phyloP scores from a whole-genome alignment of 2,329 filamentous ascomycete species.

The Fonsecaea erecta region DNA sequence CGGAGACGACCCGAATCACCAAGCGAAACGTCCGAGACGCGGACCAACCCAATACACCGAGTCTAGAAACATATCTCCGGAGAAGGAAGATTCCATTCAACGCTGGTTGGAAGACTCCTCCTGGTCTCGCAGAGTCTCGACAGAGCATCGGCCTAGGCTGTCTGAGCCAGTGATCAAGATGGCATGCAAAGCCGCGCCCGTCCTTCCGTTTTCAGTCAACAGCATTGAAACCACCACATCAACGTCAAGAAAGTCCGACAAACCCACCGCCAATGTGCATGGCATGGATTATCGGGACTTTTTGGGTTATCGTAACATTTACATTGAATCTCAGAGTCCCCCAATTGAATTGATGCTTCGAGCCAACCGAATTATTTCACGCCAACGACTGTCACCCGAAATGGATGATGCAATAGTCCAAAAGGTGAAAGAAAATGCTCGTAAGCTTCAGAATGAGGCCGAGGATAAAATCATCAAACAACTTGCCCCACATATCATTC shows the following conservation, averaged over 20 bases:
- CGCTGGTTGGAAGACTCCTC: slow-evolving; percentile 20
- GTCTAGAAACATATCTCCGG: slow-evolving; percentile 2
- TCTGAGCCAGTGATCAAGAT: slow-evolving; percentile 10
- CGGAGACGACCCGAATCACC: slow-evolving; percentile 17
- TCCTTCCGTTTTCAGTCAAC: slow-evolving; percentile 8
- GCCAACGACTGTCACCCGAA: slow-evolving; percentile 19
- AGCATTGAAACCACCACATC: slow-evolving; percentile 8
- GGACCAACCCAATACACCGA: neutral
- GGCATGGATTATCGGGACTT: slow-evolving; percentile 23
- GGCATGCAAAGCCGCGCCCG: slow-evolving; percentile 1
- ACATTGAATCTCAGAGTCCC: slow-evolving; percentile 12
- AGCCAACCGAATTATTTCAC: slow-evolving; percentile 20
- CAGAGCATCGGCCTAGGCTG: slow-evolving; percentile 6
- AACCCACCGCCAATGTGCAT: slow-evolving; percentile 11
- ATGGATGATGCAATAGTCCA: slow-evolving; percentile 27
- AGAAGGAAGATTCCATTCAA: slow-evolving; percentile 23
- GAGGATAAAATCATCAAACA: slow-evolving; percentile 18
- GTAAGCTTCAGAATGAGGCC: slow-evolving; percentile 7
- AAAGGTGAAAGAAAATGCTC: no score
- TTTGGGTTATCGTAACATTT: slow-evolving; percentile 16
- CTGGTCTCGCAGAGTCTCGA: slow-evolving; percentile 16
- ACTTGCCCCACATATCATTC: slow-evolving; percentile 20
- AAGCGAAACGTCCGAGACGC: slow-evolving; percentile 19
- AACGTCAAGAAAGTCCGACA: slow-evolving; percentile 20
- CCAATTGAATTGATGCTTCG: slow-evolving; percentile 11